Conservation (phyloP, 805 yeast genomes). For the Candida krabiensis region DNA sequence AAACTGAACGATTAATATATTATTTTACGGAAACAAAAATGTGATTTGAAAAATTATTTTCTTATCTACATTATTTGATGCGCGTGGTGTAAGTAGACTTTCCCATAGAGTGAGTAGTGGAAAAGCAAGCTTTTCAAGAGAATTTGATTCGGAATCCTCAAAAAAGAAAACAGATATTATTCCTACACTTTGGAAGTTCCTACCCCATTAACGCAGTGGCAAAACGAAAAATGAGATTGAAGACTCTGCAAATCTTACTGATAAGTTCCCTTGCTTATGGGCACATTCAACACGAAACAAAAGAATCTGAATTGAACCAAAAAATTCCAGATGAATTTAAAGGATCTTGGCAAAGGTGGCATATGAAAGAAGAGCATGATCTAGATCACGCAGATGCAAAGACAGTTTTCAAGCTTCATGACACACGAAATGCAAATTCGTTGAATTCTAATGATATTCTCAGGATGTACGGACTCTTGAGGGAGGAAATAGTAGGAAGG, state of each 20-base stretch:
- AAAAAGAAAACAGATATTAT: too few relatives aligned
- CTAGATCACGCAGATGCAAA: constrained; percentile 70
- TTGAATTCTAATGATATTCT: constrained; percentile 65
- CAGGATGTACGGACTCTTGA: constrained; percentile 74
- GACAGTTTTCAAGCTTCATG: constrained; percentile 81
- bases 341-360: constrained; percentile 79
- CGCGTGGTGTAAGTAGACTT: too few relatives aligned
- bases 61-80: too few relatives aligned
- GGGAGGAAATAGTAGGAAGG: constrained; percentile 74
- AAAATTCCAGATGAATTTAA: constrained; percentile 47
- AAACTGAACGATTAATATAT: too few relatives aligned
- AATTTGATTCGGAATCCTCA: too few relatives aligned
- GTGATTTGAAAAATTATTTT: too few relatives aligned
- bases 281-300: constrained; percentile 10
- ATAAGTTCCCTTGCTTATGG: background rate
- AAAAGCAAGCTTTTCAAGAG: too few relatives aligned
- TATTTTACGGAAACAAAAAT: too few relatives aligned
- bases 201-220: too few relatives aligned
- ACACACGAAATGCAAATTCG: constrained; percentile 56
- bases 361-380: constrained; percentile 88
- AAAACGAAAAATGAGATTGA: constrained; percentile 7
- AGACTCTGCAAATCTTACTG: background rate
- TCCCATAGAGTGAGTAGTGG: too few relatives aligned
- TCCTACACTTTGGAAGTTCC: too few relatives aligned
- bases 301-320: constrained; percentile 37